Conservation (phyloP, 2,329 filamentous ascomycete species). For the Phialophora chinensis region DNA sequence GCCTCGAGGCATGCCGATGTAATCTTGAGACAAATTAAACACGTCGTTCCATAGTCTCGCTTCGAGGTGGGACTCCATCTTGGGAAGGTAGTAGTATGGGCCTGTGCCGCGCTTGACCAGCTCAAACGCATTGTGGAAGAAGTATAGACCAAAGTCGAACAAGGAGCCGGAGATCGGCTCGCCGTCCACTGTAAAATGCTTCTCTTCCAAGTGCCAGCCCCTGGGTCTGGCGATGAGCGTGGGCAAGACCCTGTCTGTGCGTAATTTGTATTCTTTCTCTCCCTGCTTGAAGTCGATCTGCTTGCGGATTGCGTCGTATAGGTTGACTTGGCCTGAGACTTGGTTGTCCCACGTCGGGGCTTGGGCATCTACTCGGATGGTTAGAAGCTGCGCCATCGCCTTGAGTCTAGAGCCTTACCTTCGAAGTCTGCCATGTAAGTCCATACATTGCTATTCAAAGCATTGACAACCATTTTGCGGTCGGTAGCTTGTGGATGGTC, state of each 20-base stretch:
- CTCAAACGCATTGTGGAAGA: constrained; percentile 97
- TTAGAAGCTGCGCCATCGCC: constrained; percentile 9
- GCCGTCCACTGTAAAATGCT: constrained; percentile 94
- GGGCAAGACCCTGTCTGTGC: constrained; percentile 82
- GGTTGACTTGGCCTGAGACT: constrained; percentile 97
- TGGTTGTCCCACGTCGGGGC: constrained; percentile 99
- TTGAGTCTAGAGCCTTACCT: constrained; percentile 64
- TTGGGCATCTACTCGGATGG: constrained; percentile 72
- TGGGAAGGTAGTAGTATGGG: constrained; percentile 97
- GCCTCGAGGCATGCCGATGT: constrained; percentile 83
- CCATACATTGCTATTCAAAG: constrained; percentile 93
- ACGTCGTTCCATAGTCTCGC: constrained; percentile 97
- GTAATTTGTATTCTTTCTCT: constrained; percentile 95
- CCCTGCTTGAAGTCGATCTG: constrained; percentile 97
- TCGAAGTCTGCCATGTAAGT: constrained; percentile 99
- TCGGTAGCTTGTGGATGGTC: constrained; percentile 66
- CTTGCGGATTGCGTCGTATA: constrained; percentile 92
- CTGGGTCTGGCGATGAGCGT: constrained; percentile 93
- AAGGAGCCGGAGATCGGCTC: constrained; percentile 90
- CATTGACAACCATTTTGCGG: constrained; percentile 99
- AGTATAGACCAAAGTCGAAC: constrained; percentile 98
- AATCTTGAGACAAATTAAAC: constrained; percentile 95
- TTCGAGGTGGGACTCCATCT: constrained; percentile 98
- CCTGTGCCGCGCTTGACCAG: constrained; percentile 81
- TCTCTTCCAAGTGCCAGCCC: constrained; percentile 98